Evolutionary conservation across 1,139 yeast species (phyloP).

Genomic region (Lodderomyces beijingensis): DNA sequence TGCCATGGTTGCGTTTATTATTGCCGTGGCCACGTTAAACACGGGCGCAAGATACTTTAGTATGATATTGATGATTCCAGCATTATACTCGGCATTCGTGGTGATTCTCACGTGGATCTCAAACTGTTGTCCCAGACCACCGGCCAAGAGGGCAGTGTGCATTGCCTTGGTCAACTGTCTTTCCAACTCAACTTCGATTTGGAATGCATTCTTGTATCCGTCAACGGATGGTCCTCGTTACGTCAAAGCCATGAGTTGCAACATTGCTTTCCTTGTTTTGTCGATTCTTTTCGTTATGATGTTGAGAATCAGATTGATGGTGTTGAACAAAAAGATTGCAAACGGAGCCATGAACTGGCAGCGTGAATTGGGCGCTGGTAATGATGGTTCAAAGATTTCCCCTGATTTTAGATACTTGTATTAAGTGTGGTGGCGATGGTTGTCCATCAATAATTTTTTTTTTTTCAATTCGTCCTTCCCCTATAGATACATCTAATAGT

Average conservation of each 20-base stretch:
- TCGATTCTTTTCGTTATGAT: conserved; percentile 38
- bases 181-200: conserved; percentile 49
- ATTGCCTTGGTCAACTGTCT: conserved; percentile 49
- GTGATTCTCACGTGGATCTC: conserved; percentile 56
- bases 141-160: conserved; percentile 51
- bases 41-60: conserved; percentile 59
- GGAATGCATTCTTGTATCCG: conserved; percentile 51
- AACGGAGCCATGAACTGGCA: conserved; percentile 51
- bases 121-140: conserved; percentile 49
- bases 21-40: conserved; percentile 50
- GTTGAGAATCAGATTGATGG: conserved; percentile 34
- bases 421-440: no score
- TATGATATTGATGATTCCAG: conserved; percentile 59
- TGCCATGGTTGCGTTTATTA: conserved; percentile 47
- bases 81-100: conserved; percentile 53
- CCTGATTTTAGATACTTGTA: conserved; percentile 42
- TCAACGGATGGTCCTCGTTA: conserved; percentile 39
- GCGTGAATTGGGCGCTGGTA: conserved; percentile 44
- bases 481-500: no score
- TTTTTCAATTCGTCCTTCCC: no score
- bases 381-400: conserved; percentile 40
- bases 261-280: conserved; percentile 42
- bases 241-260: conserved; percentile 43
- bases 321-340: conserved; percentile 40
- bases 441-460: no score